Base-by-base conservation (phyloP, 75 land plant species). In the Azolla pinnata region DNA sequence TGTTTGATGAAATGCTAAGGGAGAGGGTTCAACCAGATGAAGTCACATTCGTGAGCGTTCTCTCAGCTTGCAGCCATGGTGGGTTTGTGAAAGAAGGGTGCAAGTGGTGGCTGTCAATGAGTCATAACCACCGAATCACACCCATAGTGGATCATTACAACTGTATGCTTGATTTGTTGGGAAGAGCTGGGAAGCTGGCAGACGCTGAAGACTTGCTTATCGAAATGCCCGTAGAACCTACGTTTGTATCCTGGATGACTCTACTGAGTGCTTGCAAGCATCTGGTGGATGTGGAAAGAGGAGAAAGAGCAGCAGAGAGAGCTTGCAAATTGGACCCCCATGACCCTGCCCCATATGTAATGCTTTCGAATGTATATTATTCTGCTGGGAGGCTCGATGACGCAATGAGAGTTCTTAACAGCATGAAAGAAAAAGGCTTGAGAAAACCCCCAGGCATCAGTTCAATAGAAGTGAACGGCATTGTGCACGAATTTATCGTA, bases 41-140 rank as follows among this genome's bases (percentile, higher is more conserved):
- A 5, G 18, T 50, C 4, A 8, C 25, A 25, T 68, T 68, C 34
- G 53, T 56, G 46, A 54, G 66, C 27, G 32, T 74, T 21, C 67
- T 74, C 16, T 68, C 77, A 21, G 62, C 73, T 27, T 74, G 77
- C 54, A 74, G 67, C 60, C 77, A 68, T 59, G 62, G 28, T 23
- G 77, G 77, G 3, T 60, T 62, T 1, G 38, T 68, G n/a, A 59
- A 74, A 29, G 57, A 68, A 16, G 77, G 58, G 20, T 31, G 12
- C 49, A 38, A 27, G 4, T 24, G 55, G 35, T 74, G 67, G 23
- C 23, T 26, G 31, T 44, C 46, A 12, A 74, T 74, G 77, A 54
- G 20, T 26, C 28, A 0, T 14, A 54, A 67, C 20, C 40, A 63
- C 54, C 7, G 1, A 0, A 53, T 68, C 29, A 1, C 16, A 28